Evolutionary conservation across 2,329 filamentous ascomycete species (phyloP).

Genomic region (Aspergillus sp.): DNA sequence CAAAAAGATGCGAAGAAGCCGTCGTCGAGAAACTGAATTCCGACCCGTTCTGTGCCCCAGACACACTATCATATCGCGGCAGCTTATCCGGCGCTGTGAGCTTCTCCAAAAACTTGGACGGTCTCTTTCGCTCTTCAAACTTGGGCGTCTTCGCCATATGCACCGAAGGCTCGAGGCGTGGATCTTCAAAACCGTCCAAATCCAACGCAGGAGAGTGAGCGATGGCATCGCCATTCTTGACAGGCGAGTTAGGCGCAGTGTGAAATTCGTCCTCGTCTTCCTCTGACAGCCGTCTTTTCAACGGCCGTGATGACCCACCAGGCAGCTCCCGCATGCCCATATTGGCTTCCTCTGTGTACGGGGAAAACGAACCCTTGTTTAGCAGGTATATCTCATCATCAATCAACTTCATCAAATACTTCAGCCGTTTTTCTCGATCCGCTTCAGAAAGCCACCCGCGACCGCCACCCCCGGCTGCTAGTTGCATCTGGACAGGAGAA

Average conservation of each 20-base stretch:
- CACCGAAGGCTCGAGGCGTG: not conserved
- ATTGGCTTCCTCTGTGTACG: constrained; percentile 1
- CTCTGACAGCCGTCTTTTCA: constrained; percentile 12
- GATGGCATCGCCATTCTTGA: constrained; percentile 5
- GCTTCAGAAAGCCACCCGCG: constrained; percentile 7
- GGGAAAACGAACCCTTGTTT: constrained; percentile 14
- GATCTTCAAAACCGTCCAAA: not conserved
- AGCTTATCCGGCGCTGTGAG: constrained; percentile 11
- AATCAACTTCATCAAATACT: constrained; percentile 23
- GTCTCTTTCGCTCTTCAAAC: not conserved
- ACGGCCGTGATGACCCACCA: constrained; percentile 1
- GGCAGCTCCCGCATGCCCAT: constrained; percentile 4
- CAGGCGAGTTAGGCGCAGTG: constrained; percentile 27
- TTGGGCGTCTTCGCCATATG: constrained; percentile 7
- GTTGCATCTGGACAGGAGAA: constrained; percentile 11
- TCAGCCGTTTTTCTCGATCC: constrained; percentile 21
- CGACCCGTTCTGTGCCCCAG: constrained; percentile 3
- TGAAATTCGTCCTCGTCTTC: constrained; percentile 21
- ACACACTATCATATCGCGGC: constrained; percentile 13
- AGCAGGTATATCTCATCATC: constrained; percentile 29
- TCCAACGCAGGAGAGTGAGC: not conserved
- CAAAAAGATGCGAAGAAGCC: constrained; percentile 11
- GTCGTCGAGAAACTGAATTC: constrained; percentile 22
- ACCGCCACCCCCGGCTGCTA: constrained; percentile 3
- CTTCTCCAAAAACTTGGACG: constrained; percentile 13